These are phyloP conservation scores for Podospora australis DNA, from an alignment of 495 filamentous ascomycete genomes.

Conservation along the genomic window DNA sequence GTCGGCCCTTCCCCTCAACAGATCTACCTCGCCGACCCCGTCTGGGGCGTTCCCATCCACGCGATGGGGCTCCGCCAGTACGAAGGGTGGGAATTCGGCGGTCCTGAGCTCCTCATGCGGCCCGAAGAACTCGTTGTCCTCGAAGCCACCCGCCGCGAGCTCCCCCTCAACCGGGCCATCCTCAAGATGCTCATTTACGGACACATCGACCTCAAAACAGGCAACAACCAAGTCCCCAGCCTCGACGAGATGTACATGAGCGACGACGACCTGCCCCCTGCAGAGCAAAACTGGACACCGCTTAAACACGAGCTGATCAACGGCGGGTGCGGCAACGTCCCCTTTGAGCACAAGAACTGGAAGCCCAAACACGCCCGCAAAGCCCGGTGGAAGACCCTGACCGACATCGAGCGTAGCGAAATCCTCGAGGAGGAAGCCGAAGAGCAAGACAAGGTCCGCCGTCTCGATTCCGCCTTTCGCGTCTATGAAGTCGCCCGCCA, in stretches of 20 bases:
- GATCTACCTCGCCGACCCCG: conserved; percentile 2
- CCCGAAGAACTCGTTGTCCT: conserved; percentile 51
- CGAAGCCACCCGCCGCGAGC: conserved; percentile 41
- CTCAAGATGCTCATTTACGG: conserved; percentile 50
- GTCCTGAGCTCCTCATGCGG: conserved; percentile 35
- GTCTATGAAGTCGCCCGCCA: neutral
- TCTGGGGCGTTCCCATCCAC: conserved; percentile 43
- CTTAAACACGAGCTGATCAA: conserved; percentile 11
- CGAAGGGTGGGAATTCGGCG: conserved; percentile 44
- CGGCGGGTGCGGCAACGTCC: conserved; percentile 27
- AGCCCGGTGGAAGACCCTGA: conserved; percentile 25
- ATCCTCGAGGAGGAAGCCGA: conserved; percentile 20
- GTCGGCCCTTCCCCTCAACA: conserved; percentile 7
- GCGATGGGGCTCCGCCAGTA: conserved; percentile 44
- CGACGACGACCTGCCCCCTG: conserved; percentile 27
- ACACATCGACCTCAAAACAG: conserved; percentile 41
- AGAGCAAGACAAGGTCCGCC: conserved; percentile 11
- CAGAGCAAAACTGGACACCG: conserved; percentile 5
- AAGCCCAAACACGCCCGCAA: conserved; percentile 29
- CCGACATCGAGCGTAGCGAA: conserved; percentile 17
- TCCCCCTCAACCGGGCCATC: conserved; percentile 39
- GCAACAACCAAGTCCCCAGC: conserved; percentile 29
- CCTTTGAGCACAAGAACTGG: conserved; percentile 27
- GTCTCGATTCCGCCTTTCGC: neutral
- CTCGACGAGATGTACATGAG: conserved; percentile 42